These are phyloP conservation scores for Xylaria bambusicola DNA, from an alignment of 495 filamentous ascomycete species.

Conservation along the genomic window DNA sequence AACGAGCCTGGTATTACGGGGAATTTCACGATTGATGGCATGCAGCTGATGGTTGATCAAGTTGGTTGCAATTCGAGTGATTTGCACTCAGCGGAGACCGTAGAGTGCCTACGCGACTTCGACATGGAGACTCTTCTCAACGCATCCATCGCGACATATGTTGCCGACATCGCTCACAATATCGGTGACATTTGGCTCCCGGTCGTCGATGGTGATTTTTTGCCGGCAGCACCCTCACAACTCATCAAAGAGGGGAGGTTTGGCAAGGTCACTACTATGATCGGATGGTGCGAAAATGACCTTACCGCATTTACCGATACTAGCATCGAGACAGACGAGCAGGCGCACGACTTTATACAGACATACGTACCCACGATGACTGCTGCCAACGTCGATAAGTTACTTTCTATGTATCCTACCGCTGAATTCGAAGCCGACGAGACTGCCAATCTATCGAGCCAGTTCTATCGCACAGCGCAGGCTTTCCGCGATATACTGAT, in stretches of 20 bases:
- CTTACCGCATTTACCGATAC: constrained; percentile 24
- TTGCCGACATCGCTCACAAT: constrained; percentile 25
- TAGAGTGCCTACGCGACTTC: constrained; percentile 55
- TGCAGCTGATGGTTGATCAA: constrained; percentile 42
- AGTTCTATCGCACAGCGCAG: constrained; percentile 48
- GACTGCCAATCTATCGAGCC: constrained; percentile 31
- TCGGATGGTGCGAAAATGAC: constrained; percentile 34
- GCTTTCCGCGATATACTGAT: constrained; percentile 50
- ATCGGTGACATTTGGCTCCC: constrained; percentile 37
- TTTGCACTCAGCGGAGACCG: constrained; percentile 40
- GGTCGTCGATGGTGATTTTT: constrained; percentile 44
- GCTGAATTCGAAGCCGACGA: constrained; percentile 35
- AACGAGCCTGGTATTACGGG: constrained; percentile 34
- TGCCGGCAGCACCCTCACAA: constrained; percentile 40
- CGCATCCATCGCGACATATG: constrained; percentile 22
- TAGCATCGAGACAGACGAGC: constrained; percentile 41
- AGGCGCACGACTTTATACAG: constrained; percentile 55
- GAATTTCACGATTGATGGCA: constrained; percentile 29
- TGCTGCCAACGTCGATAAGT: constrained; percentile 21
- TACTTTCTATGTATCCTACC: constrained; percentile 42
- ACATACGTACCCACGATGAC: constrained; percentile 54
- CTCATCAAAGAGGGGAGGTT: constrained; percentile 37
- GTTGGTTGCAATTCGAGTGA: constrained; percentile 52
- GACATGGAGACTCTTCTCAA: constrained; percentile 54
- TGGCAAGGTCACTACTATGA: constrained; percentile 37